phyloP scores from a whole-genome alignment of 148 eudicot species.

The Rhododendron molle region DNA sequence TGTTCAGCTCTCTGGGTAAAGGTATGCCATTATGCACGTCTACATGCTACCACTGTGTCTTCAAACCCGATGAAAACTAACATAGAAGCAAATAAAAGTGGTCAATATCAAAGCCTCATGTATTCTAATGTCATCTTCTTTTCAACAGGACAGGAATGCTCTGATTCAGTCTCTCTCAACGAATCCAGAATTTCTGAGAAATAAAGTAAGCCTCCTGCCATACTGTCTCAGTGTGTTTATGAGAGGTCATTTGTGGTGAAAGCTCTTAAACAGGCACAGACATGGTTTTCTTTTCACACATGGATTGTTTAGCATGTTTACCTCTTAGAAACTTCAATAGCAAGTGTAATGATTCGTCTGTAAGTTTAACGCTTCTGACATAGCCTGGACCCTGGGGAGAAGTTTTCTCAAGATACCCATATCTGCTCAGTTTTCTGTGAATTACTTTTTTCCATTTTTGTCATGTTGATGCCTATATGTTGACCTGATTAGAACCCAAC shows the following conservation, averaged over 20 bases:
- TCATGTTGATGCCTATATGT: neutral
- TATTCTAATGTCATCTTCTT: slow-evolving; percentile 4
- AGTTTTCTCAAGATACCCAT: neutral
- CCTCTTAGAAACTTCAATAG: neutral
- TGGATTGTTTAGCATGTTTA: neutral
- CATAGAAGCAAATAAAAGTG: neutral
- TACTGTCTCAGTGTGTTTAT: neutral
- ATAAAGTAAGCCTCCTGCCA: slow-evolving; percentile 60
- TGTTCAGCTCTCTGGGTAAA: slow-evolving; percentile 88
- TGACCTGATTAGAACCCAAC: neutral
- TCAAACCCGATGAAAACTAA: neutral
- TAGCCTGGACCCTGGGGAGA: neutral
- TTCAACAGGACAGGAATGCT: slow-evolving; percentile 67
- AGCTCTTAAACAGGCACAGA: neutral
- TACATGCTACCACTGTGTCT: neutral
- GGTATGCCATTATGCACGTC: slow-evolving; percentile 33
- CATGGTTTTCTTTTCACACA: neutral
- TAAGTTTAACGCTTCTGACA: neutral
- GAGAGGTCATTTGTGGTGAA: neutral
- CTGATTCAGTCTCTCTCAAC: slow-evolving; percentile 84
- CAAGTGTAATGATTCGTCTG: neutral
- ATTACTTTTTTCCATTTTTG: neutral
- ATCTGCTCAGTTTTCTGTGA: neutral
- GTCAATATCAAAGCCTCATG: neutral
- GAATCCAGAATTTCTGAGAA: slow-evolving; percentile 83